These are phyloP conservation scores for Gracilaria domingensis DNA, from an alignment of 23 red algal genomes.

Conservation along the genomic window DNA sequence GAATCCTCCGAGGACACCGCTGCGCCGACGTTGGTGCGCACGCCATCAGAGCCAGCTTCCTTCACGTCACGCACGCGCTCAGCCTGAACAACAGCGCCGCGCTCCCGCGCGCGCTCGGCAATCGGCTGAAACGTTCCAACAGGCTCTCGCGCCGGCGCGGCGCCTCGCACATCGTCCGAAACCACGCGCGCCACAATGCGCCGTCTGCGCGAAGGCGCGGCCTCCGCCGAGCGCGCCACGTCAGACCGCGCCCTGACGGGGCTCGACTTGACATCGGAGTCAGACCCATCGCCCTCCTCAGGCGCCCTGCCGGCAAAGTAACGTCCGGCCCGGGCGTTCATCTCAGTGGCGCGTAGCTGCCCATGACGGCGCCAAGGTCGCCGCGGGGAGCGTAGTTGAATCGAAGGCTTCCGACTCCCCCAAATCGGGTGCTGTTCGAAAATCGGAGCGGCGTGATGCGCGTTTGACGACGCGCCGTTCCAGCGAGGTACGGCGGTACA, in stretches of 20 bases:
- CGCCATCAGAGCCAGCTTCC: neutral
- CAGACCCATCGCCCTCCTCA: neutral
- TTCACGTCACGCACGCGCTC: neutral
- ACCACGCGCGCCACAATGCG: slow-evolving; percentile 66
- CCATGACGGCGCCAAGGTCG: too few relatives aligned
- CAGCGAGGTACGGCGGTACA: too few relatives aligned
- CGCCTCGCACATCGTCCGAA: neutral
- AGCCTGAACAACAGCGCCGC: neutral
- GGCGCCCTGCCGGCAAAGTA: slow-evolving; percentile 48
- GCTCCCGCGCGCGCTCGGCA: neutral
- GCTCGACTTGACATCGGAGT: slow-evolving; percentile 23
- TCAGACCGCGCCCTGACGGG: neutral
- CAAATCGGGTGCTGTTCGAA: too few relatives aligned
- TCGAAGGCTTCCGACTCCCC: too few relatives aligned
- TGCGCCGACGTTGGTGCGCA: neutral
- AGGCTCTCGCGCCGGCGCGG: neutral
- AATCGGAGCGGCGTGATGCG: too few relatives aligned
- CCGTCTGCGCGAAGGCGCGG: neutral
- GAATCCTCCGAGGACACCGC: neutral
- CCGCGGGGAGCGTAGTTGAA: too few relatives aligned
- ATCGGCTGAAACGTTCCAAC: neutral
- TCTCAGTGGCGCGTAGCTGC: too few relatives aligned
- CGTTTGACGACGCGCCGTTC: too few relatives aligned
- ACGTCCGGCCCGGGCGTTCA: neutral
- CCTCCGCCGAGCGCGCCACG: neutral